These are phyloP conservation scores for Hyphodiscus sp. DNA, from an alignment of 2,329 filamentous ascomycete genomes.

Conservation along the genomic window DNA sequence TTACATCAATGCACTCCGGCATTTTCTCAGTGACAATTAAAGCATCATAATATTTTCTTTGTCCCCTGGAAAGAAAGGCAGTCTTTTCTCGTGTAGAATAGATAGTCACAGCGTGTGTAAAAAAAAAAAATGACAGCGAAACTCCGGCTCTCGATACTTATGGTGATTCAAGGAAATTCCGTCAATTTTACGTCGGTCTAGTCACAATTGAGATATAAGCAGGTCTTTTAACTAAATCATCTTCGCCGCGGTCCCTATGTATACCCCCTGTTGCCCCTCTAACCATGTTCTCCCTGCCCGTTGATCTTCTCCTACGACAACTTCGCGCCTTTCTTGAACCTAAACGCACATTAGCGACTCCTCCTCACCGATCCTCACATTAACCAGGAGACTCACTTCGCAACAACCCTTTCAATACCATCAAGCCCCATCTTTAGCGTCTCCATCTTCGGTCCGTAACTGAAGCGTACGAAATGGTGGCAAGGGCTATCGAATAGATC, in stretches of 20 bases:
- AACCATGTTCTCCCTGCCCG: background rate
- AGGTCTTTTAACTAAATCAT: too few species aligned
- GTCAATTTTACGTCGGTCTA: too few species aligned
- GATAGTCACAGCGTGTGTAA: conserved; percentile 1
- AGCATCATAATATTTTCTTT: conserved; percentile 5
- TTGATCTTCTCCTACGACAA: background rate
- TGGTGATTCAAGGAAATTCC: background rate
- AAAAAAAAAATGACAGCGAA: background rate
- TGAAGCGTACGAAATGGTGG: conserved; percentile 83
- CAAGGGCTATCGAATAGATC: conserved; percentile 93
- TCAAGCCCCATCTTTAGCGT: conserved; percentile 72
- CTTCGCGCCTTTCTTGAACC: background rate
- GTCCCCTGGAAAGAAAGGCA: background rate
- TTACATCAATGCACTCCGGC: background rate
- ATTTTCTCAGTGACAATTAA: background rate
- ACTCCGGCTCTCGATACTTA: background rate
- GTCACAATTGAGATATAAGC: too few species aligned
- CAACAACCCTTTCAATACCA: conserved; percentile 76
- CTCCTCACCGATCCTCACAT: background rate
- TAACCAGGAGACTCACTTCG: conserved; percentile 43
- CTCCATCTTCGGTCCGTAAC: conserved; percentile 79
- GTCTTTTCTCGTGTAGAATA: conserved; percentile 3
- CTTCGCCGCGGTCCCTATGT: too few species aligned
- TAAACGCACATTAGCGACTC: background rate
- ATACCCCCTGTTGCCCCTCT: background rate